phyloP scores from a whole-genome alignment of 345 rosid genomes.

The Adansonia digitata region DNA sequence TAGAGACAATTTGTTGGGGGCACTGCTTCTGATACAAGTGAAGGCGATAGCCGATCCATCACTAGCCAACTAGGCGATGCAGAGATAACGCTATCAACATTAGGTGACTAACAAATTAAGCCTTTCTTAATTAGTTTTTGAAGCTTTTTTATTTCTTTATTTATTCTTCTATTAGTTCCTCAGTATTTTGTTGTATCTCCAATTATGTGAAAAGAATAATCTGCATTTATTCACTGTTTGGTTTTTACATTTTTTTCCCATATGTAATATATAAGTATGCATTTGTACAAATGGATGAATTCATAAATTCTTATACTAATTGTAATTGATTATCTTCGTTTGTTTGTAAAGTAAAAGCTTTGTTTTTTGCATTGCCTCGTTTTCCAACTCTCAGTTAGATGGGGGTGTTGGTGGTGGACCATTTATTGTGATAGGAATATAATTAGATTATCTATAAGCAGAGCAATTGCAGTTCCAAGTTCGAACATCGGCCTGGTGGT shows the following conservation, averaged over 20 bases:
- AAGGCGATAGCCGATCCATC: background rate
- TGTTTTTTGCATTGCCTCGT: background rate
- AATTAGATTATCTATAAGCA: background rate
- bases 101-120: background rate
- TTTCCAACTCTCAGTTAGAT: background rate
- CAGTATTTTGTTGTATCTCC: background rate
- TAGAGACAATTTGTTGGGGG: background rate
- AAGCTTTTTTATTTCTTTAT: background rate
- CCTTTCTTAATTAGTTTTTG: background rate
- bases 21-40: background rate
- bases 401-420: slow-evolving; percentile 14
- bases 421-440: slow-evolving; percentile 3
- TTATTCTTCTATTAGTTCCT: background rate
- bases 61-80: too few species aligned
- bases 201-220: too few species aligned
- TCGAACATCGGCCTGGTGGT: background rate
- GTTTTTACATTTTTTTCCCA: background rate
- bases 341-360: too few species aligned
- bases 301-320: background rate
- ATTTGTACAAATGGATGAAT: background rate
- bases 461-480: background rate
- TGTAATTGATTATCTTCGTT: background rate
- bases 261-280: background rate
- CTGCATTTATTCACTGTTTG: too few species aligned
- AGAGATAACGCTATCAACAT: too few species aligned